These are phyloP conservation scores for Serendipita vermifera DNA, from an alignment of 768 basidiomycete genomes.

Conservation along the genomic window DNA sequence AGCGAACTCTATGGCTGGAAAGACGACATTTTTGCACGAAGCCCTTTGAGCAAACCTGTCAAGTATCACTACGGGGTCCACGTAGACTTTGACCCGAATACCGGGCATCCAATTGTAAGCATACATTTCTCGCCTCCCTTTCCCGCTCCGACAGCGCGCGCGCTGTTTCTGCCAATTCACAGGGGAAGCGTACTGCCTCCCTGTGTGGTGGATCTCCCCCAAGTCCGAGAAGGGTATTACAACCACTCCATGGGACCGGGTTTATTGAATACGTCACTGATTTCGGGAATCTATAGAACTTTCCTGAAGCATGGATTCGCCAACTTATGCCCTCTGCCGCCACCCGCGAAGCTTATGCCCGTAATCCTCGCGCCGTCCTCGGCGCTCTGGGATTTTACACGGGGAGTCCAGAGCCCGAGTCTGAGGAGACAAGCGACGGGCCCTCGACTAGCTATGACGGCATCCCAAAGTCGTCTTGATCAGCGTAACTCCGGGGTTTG, in stretches of 20 bases:
- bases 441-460: slow-evolving; percentile 15
- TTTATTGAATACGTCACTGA: too few relatives aligned
- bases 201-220: too few relatives aligned
- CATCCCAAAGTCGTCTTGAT: slow-evolving; percentile 17
- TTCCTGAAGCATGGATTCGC: slow-evolving; percentile 96
- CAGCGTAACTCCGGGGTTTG: too few relatives aligned
- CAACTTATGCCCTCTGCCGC: slow-evolving; percentile 95
- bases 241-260: too few relatives aligned
- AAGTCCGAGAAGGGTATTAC: too few relatives aligned
- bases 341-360: slow-evolving; percentile 93
- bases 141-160: too few relatives aligned
- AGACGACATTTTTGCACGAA: slow-evolving; percentile 88
- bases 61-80: slow-evolving; percentile 99
- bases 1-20: slow-evolving; percentile 98
- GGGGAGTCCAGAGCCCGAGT: slow-evolving; percentile 90
- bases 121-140: slow-evolving; percentile 24
- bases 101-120: slow-evolving; percentile 86
- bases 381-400: slow-evolving; percentile 99
- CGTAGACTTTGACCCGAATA: slow-evolving; percentile 89
- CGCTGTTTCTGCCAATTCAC: too few relatives aligned
- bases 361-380: slow-evolving; percentile 94
- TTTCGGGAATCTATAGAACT: slow-evolving; percentile 63
- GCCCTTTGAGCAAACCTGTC: slow-evolving; percentile 81
- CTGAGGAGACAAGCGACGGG: slow-evolving; percentile 35
- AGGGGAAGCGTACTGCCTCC: too few relatives aligned